phyloP scores from a whole-genome alignment of 352 stramenopile species.

The Globisporangium viniferum region DNA sequence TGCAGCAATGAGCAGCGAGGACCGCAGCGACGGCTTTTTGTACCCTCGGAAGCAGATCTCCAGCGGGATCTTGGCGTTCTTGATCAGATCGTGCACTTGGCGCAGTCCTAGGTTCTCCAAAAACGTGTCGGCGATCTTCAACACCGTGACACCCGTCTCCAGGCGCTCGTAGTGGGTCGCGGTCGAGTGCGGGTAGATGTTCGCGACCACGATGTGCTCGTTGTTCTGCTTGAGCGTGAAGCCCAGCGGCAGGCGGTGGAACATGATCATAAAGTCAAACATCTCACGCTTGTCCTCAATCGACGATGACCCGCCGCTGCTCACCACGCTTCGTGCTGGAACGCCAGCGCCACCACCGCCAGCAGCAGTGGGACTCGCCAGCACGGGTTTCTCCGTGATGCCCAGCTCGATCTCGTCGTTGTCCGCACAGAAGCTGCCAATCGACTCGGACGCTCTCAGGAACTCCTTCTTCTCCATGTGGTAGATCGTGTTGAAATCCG shows the following conservation, averaged over 20 bases:
- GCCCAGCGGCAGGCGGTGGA: slow-evolving; percentile 81
- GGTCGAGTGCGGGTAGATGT: slow-evolving; percentile 78
- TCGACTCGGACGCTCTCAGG: slow-evolving; percentile 43
- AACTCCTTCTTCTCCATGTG: slow-evolving; percentile 57
- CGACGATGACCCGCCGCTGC: slow-evolving; percentile 22
- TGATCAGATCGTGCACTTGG: slow-evolving; percentile 84
- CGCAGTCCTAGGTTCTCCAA: slow-evolving; percentile 67
- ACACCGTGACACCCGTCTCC: slow-evolving; percentile 61
- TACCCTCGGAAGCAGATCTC: slow-evolving; percentile 60
- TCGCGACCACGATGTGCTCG: slow-evolving; percentile 74
- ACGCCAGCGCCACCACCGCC: not conserved
- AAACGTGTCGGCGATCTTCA: slow-evolving; percentile 60
- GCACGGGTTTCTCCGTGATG: slow-evolving; percentile 31
- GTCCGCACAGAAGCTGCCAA: slow-evolving; percentile 45
- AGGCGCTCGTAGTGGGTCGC: slow-evolving; percentile 75
- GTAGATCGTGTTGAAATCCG: slow-evolving; percentile 73
- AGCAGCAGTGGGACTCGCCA: not conserved
- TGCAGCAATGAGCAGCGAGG: slow-evolving; percentile 14
- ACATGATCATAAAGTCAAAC: slow-evolving; percentile 74
- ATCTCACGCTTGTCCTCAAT: slow-evolving; percentile 25
- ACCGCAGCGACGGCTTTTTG: slow-evolving; percentile 23
- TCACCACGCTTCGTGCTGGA: slow-evolving; percentile 20
- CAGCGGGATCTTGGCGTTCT: slow-evolving; percentile 66
- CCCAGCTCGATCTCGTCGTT: slow-evolving; percentile 68
- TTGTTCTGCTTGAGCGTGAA: slow-evolving; percentile 84